Conservation (phyloP, 768 basidiomycete genomes). For the Amanita molliuscula region DNA sequence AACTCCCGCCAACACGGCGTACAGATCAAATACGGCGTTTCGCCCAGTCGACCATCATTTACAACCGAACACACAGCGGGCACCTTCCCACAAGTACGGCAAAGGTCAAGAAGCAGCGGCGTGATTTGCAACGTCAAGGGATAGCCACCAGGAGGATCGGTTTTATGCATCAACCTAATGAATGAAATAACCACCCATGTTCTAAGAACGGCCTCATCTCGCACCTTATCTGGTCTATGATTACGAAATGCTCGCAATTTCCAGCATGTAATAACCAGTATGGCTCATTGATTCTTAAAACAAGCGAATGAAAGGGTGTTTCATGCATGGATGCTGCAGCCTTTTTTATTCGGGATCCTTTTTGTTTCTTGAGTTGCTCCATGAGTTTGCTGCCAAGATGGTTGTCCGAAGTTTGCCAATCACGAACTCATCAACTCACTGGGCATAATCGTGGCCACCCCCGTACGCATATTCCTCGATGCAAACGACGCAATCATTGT, state of each 20-base stretch:
- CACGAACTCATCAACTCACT: conserved; percentile 18
- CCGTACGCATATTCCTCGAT: conserved; percentile 55
- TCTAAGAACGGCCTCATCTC: conserved; percentile 1
- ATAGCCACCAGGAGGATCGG: conserved; percentile 49
- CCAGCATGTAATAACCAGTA: conserved; percentile 79
- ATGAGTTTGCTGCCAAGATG: conserved; percentile 33
- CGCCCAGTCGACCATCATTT: conserved; percentile 65
- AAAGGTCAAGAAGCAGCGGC: conserved; percentile 49
- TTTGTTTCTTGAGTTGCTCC: conserved; percentile 24
- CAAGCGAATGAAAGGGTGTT: conserved; percentile 41
- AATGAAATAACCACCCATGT: conserved; percentile 5
- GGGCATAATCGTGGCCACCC: conserved; percentile 44
- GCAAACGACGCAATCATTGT: conserved; percentile 40
- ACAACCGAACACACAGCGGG: conserved; percentile 60
- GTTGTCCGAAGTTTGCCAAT: conserved; percentile 4
- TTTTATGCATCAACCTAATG: conserved; percentile 44
- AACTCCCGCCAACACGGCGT: conserved; percentile 63
- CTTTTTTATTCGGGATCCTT: conserved; percentile 20
- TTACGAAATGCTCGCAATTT: conserved; percentile 73
- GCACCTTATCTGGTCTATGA: conserved; percentile 66
- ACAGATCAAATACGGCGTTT: conserved; percentile 71
- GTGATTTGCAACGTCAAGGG: conserved; percentile 61
- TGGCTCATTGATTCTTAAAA: conserved; percentile 58
- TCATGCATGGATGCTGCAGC: conserved; percentile 34
- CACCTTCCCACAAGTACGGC: conserved; percentile 59